phyloP scores from a whole-genome alignment of 1,284 basidiomycete species.

The Tilletia walkeri region DNA sequence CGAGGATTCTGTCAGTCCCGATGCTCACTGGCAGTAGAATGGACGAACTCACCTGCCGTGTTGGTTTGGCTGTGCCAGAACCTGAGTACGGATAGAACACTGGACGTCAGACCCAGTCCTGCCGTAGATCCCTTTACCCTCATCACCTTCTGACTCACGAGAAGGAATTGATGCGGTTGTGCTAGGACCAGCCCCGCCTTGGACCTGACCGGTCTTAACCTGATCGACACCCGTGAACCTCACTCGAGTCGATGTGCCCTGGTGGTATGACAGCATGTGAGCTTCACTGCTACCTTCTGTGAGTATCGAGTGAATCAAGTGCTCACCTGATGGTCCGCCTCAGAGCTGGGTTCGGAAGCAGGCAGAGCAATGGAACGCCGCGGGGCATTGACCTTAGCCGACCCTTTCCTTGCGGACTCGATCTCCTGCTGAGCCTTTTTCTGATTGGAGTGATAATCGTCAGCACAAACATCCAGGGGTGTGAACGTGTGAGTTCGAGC shows the following conservation, averaged over 20 bases:
- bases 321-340: not conserved
- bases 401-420: not conserved
- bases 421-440: constrained; percentile 15
- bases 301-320: not conserved
- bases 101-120: too few relatives aligned
- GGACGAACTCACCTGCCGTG: not conserved
- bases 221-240: too few relatives aligned
- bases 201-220: too few relatives aligned
- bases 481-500: not conserved
- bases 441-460: not conserved
- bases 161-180: too few relatives aligned
- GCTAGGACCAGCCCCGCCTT: too few relatives aligned
- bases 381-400: not conserved
- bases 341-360: not conserved
- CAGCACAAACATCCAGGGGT: not conserved
- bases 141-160: too few relatives aligned
- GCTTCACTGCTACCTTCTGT: not conserved
- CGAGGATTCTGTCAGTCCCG: too few relatives aligned
- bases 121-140: too few relatives aligned
- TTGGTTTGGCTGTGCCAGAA: not conserved
- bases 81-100: not conserved
- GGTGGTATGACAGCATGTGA: too few relatives aligned
- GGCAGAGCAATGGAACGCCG: constrained; percentile 7
- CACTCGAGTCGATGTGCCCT: too few relatives aligned
- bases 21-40: too few relatives aligned